Conservation (phyloP, 352 stramenopile genomes). For the Globisporangium ultimum region DNA sequence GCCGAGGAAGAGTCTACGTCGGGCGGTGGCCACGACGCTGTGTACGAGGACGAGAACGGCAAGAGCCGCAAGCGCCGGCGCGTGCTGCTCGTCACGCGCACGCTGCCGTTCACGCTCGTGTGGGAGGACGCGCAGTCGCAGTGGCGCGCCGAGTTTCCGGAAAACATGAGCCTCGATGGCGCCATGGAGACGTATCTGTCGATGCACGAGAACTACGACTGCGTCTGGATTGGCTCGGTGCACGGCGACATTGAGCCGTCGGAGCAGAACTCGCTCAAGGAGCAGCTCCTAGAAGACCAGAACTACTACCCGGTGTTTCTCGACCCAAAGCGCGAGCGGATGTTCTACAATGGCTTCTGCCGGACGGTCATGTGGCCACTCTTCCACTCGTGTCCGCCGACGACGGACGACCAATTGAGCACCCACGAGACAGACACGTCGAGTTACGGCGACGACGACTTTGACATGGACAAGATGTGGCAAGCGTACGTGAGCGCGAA, state of each 20-base stretch:
- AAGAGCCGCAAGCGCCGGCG: conserved; percentile 42
- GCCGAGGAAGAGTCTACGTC: conserved; percentile 49
- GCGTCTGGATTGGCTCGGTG: conserved; percentile 81
- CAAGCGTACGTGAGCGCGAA: conserved; percentile 89
- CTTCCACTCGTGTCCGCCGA: conserved; percentile 85
- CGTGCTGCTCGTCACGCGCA: conserved; percentile 73
- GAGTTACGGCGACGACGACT: conserved; percentile 42
- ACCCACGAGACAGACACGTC: conserved; percentile 53
- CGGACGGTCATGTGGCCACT: conserved; percentile 90
- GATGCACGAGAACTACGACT: conserved; percentile 79
- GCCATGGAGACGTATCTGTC: conserved; percentile 78
- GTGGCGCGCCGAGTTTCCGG: conserved; percentile 77
- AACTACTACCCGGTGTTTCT: conserved; percentile 91
- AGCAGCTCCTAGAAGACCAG: conserved; percentile 88
- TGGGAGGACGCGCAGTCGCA: conserved; percentile 78
- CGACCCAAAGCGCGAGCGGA: conserved; percentile 73
- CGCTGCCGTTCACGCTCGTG: conserved; percentile 73
- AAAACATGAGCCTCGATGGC: conserved; percentile 65
- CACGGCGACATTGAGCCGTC: conserved; percentile 76
- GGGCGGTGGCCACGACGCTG: conserved; percentile 13
- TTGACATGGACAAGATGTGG: conserved; percentile 84
- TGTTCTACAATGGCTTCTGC: conserved; percentile 91
- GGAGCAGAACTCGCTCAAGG: conserved; percentile 78
- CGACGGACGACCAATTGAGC: conserved; percentile 71
- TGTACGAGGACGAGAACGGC: conserved; percentile 18